Percentiles rank a stretch among this genome's conserved stretches.
phyloP scores from a whole-genome alignment of 176 grass and related monocot species.

The Oryza officinalis region DNA sequence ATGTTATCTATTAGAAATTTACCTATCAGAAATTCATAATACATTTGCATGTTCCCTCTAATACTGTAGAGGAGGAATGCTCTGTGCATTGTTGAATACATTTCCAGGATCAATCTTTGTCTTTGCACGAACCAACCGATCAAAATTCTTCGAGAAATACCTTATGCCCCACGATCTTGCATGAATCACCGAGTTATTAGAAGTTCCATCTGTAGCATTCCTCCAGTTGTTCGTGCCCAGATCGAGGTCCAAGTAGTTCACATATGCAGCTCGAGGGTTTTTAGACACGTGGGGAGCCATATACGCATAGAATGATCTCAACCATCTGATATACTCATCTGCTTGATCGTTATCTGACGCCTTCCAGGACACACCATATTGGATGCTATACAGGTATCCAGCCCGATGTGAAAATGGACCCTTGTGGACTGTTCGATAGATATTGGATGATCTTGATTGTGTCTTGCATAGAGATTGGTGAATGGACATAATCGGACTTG shows the following conservation, averaged over 20 bases:
- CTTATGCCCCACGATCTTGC: conserved; percentile 37
- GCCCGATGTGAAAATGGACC: conserved; percentile 46
- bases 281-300: conserved; percentile 54
- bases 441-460: conserved; percentile 19
- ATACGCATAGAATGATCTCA: conserved; percentile 47
- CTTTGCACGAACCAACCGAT: conserved; percentile 62
- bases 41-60: not conserved
- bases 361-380: conserved; percentile 52
- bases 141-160: conserved; percentile 56
- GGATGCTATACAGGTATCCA: conserved; percentile 52
- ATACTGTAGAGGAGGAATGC: conserved; percentile 56
- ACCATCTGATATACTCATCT: conserved; percentile 37
- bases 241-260: conserved; percentile 77
- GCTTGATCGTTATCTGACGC: not conserved
- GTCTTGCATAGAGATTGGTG: conserved; percentile 18
- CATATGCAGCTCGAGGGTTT: conserved; percentile 47
- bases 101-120: conserved; percentile 41
- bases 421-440: conserved; percentile 30
- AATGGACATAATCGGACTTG: conserved; percentile 65
- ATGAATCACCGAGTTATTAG: not conserved
- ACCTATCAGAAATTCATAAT: not conserved
- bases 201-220: not conserved
- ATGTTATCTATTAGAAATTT: conserved; percentile 22
- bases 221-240: conserved; percentile 48
- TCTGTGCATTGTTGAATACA: conserved; percentile 65